Base-by-base conservation (phyloP, 805 yeast species). In the Metschnikowia chrysomelidarum region DNA sequence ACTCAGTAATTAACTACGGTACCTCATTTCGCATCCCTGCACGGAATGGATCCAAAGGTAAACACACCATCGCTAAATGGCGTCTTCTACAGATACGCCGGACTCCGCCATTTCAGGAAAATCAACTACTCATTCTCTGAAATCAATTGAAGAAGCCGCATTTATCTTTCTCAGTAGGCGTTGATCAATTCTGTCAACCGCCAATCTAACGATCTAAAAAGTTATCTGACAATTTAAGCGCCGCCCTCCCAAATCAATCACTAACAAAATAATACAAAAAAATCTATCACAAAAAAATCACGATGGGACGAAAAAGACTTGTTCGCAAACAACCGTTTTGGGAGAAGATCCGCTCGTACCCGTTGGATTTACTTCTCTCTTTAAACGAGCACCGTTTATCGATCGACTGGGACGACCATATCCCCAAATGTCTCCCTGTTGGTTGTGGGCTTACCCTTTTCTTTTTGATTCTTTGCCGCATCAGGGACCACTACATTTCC, bases 391-490 rank as follows among this genome's bases (percentile, higher is more conserved):
- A 52, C n/a, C 41, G 59, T 15, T 42, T 59, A 13, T 60, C 69
- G 4, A 63, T 68, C 11, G 71, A 66, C 20, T 67, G 72, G 73
- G 71, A 68, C 39, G 59, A 56, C 24, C 60, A 62, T 36, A 43
- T 57, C 17, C 45, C 50, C 4, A 44, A 59, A 2, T 62, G 66
- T 4, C 36, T 64, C n/a, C 64, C 66, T 1, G 25, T 54, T 8
- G 69, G 69, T 2, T 38, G 50, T 5, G 23, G 40, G 7, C 39
- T 57, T n/a, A 38, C 57, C 5, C 28, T 45, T 4, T 18, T 47
- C 2, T 54, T 46, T 19, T 32, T 57, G 11, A 29, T 56, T n/a
- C 31, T 52, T 25, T 53, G 57, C 34, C 46, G 50, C 7, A 24
- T 57, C 20, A 32, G 47, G n/a, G 36, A 41, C 30, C 58, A 59